Evolutionary conservation across 2,329 filamentous ascomycete species (phyloP), one percentile per base, ranked within the genome.

Genomic region (Bipolaris zeicola): DNA sequence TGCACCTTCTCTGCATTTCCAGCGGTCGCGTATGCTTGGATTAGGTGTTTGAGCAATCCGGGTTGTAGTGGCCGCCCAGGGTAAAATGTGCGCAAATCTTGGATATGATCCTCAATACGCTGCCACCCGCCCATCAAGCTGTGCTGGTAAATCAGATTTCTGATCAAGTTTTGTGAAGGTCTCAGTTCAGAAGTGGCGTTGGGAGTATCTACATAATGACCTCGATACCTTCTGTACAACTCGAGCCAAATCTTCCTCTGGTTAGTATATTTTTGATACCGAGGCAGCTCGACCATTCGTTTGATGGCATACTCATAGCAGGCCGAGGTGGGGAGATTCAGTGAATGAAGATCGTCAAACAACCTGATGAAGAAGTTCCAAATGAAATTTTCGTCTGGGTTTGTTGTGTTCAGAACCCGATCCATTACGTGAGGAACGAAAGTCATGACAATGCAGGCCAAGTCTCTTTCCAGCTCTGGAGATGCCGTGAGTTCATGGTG

Each of bases 1-100:
- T 75, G 55, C 11, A 79, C 76, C 16, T 53, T 60, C 18, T 69
- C 65, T 2, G 66, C 63, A 11, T 74, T 50, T 13, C 79, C 79
- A 14, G 62, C 52, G 5, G 68, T 60, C 3, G 78, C 75, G 58
- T 76, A 75, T 14, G 66, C 58, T 3, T 55, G 44, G 26, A 75
- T 55, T 37, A 75, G 45, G 39, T 60, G 59, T 24, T 52, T 63
- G 52, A 75, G 48, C 1, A 67, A 44, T 2, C 61, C 37, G n/a
- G 63, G 49, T 10, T 52, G 60, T 38, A 76, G 62, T 5, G 55
- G 55, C 3, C 61, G 45, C 3, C 20, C 33, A 2, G 65, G 64
- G 41, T 75, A 65, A 45, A 70, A 72, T 1, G 61, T 45, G 13
- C 58, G 65, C n/a, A 68, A 51, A 56, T 75, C 73, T 6, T 66